Evolutionary conservation across 202 grass and related monocot species (phyloP), one percentile per base, ranked within the genome.

Genomic region (Brachypodium distachyon): DNA sequence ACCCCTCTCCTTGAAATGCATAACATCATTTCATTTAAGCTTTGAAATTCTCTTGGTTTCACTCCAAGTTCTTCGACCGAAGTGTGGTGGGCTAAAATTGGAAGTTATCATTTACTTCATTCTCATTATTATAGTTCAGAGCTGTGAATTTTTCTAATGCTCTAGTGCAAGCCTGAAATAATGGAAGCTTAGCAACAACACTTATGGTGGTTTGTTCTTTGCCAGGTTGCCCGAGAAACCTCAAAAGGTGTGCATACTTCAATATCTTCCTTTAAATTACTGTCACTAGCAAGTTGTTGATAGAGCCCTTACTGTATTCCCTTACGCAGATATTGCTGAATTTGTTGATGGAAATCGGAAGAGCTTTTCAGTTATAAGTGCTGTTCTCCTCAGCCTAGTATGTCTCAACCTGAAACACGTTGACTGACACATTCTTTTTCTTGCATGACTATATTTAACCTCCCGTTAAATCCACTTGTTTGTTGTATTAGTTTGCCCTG

Each of bases 371-470:
- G 82, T 98, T 84, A 83, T 87, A 58, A 95, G 89, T 85, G 89
- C 89, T 77, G 32, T 98, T 74, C 65, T 94, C 67, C 95, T 98
- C 83, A 92, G 91, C 62, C 56, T 98, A 58, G 91, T 98, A 92
- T 76, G 89, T 76, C 66, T 73, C 62, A 74, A 62, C 70, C 27
- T 49, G 22, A 58, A 78, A 70, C 51, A 74, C 58, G 18, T 40
- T 21, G 33, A 26, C 59, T 32, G 12, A 4, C 40, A 48, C 74
- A 56, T 50, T 60, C 29, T 12, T 38, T 80, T 43, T 25, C 40
- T 73, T 75, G 18, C 61, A 72, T 82, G 22, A 73, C 31, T 80
- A 17, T 73, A 32, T 50, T n/a, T 67, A 41, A 62, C 48, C 12
- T 17, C 56, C 71, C 32, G 33, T 41, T 75, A 80, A 85, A 43